A percentile compares a stretch with the other conserved stretches of the same genome.
These are phyloP conservation scores for Kazachstania sp. DNA, from an alignment of 1,139 yeast species.

Conservation along the genomic window DNA sequence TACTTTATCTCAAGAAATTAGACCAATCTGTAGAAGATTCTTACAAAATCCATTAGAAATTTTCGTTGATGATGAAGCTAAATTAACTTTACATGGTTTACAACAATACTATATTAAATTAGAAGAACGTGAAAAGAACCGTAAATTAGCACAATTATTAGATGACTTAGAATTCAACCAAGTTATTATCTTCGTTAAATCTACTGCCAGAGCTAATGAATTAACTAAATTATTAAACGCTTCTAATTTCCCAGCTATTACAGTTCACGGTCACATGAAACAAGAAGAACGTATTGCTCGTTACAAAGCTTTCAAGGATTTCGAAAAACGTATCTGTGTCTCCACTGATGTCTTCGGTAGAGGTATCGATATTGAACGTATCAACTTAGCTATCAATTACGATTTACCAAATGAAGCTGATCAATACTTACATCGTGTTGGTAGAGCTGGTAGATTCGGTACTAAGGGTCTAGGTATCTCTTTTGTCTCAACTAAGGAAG, in stretches of 20 bases:
- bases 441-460: slow-evolving; percentile 99
- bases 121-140: slow-evolving; percentile 87
- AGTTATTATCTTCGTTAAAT: slow-evolving; percentile 92
- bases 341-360: slow-evolving; percentile 98
- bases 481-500: slow-evolving; percentile 77
- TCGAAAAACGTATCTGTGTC: slow-evolving; percentile 97
- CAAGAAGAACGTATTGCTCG: slow-evolving; percentile 98
- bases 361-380: slow-evolving; percentile 98
- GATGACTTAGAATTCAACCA: slow-evolving; percentile 96
- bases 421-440: slow-evolving; percentile 97
- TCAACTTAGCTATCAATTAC: slow-evolving; percentile 94
- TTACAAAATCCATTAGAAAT: slow-evolving; percentile 97
- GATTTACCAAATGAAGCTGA: slow-evolving; percentile 88
- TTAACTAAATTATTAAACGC: slow-evolving; percentile 83
- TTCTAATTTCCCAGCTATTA: slow-evolving; percentile 94
- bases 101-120: slow-evolving; percentile 93
- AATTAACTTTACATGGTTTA: slow-evolving; percentile 93
- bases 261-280: slow-evolving; percentile 91
- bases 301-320: slow-evolving; percentile 93
- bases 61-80: slow-evolving; percentile 96
- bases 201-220: slow-evolving; percentile 87
- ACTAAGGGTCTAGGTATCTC: slow-evolving; percentile 97
- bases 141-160: slow-evolving; percentile 82
- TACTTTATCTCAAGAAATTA: slow-evolving; percentile 85
- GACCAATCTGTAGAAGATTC: slow-evolving; percentile 95